Percentiles rank a stretch among this genome's conserved stretches.
phyloP scores from a whole-genome alignment of 495 filamentous ascomycete species.

The Aspergillus homomorphus region DNA sequence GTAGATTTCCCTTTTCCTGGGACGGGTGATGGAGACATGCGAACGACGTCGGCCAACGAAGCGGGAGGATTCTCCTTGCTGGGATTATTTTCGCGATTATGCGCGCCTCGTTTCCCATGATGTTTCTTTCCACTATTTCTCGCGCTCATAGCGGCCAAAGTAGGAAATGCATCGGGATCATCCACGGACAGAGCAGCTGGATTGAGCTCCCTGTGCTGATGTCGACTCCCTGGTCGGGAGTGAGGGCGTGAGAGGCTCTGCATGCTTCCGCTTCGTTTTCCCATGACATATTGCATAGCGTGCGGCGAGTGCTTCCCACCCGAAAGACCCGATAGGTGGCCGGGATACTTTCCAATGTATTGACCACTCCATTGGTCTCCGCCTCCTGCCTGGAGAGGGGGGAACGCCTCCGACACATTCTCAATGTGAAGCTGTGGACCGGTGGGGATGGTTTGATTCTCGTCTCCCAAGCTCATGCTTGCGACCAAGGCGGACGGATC shows the following conservation, averaged over 20 bases:
- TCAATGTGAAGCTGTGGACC: conserved; percentile 74
- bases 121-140: conserved; percentile 79
- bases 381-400: conserved; percentile 58
- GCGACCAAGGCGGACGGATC: conserved; percentile 81
- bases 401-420: conserved; percentile 72
- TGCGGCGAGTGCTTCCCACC: conserved; percentile 28
- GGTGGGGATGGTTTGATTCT: conserved; percentile 32
- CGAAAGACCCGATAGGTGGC: conserved; percentile 29
- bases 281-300: conserved; percentile 35
- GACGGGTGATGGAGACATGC: conserved; percentile 80
- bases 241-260: conserved; percentile 54
- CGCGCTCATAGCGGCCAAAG: conserved; percentile 74
- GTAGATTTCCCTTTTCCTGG: conserved; percentile 48
- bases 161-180: conserved; percentile 94
- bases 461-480: conserved; percentile 61
- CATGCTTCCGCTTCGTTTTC: conserved; percentile 51
- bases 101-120: conserved; percentile 81
- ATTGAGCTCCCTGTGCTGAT: conserved; percentile 65
- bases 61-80: conserved; percentile 67
- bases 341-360: conserved; percentile 41
- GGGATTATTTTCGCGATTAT: conserved; percentile 49
- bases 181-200: conserved; percentile 76
- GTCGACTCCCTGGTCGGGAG: conserved; percentile 84
- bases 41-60: conserved; percentile 92
- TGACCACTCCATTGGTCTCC: conserved; percentile 60